Conservation (phyloP, 305 asterid species). For the Fraxinus angustifolia region DNA sequence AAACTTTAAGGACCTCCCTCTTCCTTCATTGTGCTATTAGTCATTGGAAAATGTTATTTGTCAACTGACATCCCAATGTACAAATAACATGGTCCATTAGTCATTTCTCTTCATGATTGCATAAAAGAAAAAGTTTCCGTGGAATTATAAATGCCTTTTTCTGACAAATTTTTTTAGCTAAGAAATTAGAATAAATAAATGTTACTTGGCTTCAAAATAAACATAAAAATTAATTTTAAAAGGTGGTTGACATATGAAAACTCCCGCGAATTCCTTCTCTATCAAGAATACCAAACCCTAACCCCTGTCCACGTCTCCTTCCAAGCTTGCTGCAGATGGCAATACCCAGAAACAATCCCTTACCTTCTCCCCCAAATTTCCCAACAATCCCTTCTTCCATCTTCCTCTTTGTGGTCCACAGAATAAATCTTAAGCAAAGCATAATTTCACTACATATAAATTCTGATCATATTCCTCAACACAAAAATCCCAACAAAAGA, state of each 20-base stretch:
- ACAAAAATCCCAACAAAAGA: conserved; percentile 18
- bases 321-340: background rate
- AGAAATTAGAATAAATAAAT: no score
- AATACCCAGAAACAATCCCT: no score
- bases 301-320: background rate
- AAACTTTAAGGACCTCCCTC: no score
- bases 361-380: no score
- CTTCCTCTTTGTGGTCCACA: conserved; percentile 20
- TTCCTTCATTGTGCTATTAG: no score
- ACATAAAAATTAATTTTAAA: conserved; percentile 2
- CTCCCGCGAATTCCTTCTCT: conserved; percentile 66
- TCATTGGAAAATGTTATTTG: no score
- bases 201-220: background rate
- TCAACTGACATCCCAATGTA: no score
- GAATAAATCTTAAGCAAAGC: conserved; percentile 49
- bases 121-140: background rate
- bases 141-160: background rate
- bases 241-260: conserved; percentile 26
- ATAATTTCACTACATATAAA: conserved; percentile 35
- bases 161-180: background rate
- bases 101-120: background rate
- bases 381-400: background rate
- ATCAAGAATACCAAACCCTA: conserved; percentile 64
- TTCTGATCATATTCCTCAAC: conserved; percentile 17
- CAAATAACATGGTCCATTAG: no score